These are phyloP conservation scores for Globisporangium takayamanum DNA, from an alignment of 352 stramenopile species.

Conservation along the genomic window DNA sequence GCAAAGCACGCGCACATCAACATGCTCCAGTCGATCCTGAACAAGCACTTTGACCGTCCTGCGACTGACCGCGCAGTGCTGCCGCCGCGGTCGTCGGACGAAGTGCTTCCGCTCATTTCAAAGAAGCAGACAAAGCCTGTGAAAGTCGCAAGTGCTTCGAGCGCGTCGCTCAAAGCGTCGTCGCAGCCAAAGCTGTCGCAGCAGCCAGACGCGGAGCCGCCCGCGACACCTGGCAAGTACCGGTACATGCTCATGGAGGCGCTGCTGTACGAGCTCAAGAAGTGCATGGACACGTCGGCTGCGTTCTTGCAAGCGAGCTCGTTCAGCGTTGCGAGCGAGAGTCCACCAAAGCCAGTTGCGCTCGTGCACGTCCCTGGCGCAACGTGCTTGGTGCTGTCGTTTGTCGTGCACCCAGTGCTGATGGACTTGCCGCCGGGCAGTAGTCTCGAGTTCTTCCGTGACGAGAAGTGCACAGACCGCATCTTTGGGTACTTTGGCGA, in stretches of 20 bases:
- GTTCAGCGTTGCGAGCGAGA: conserved; percentile 63
- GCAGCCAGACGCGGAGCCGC: conserved; percentile 24
- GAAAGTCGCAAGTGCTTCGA: conserved; percentile 11
- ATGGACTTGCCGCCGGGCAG: conserved; percentile 72
- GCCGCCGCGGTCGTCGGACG: conserved; percentile 16
- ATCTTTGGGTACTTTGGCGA: conserved; percentile 76
- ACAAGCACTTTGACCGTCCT: conserved; percentile 46
- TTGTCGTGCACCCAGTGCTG: conserved; percentile 66
- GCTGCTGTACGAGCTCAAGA: conserved; percentile 45
- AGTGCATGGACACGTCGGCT: conserved; percentile 39
- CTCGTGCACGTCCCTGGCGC: conserved; percentile 54
- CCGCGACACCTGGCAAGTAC: conserved; percentile 35
- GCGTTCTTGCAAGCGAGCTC: conserved; percentile 40
- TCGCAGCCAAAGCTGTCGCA: conserved; percentile 25
- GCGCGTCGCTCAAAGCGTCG: conserved; percentile 14
- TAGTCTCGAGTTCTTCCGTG: conserved; percentile 64
- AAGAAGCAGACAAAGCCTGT: conserved; percentile 38
- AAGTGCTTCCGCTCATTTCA: conserved; percentile 14
- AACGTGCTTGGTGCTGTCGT: conserved; percentile 71
- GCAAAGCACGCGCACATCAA: conserved; percentile 19
- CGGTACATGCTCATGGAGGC: conserved; percentile 59
- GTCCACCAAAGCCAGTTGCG: conserved; percentile 52
- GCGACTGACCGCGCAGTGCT: conserved; percentile 7
- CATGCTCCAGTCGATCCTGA: conserved; percentile 39
- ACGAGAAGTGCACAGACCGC: conserved; percentile 50